Percentiles rank a stretch among this genome's conserved stretches.
Evolutionary conservation across 495 filamentous ascomycete species (phyloP).

Genomic region (Bryoglossum gracile): DNA sequence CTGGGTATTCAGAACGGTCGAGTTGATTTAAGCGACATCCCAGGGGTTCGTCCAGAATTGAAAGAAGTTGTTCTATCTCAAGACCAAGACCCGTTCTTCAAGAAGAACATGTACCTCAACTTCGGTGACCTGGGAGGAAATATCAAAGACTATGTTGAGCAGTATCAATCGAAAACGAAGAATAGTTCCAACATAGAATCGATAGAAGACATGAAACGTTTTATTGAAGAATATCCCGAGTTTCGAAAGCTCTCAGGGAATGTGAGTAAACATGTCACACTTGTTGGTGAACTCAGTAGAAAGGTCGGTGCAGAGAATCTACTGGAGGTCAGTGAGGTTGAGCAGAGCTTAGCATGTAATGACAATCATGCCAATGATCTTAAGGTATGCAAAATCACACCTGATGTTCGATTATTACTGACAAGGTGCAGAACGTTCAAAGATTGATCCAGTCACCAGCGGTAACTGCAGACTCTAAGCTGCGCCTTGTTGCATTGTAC

Average conservation of each 20-base stretch:
- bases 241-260: conserved; percentile 95
- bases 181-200: conserved; percentile 92
- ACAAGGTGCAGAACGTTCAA: conserved; percentile 63
- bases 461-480: conserved; percentile 70
- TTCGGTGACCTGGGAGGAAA: conserved; percentile 96
- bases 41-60: conserved; percentile 82
- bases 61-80: conserved; percentile 94
- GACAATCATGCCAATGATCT: conserved; percentile 87
- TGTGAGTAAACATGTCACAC: conserved; percentile 95
- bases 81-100: conserved; percentile 98
- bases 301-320: conserved; percentile 77
- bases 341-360: conserved; percentile 94
- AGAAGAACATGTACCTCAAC: conserved; percentile 99
- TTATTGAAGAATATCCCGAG: conserved; percentile 97
- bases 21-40: conserved; percentile 79
- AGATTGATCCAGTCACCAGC: conserved; percentile 67
- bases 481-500: conserved; percentile 84
- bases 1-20: conserved; percentile 89
- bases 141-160: conserved; percentile 97
- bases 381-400: conserved; percentile 46
- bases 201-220: conserved; percentile 97
- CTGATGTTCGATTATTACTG: neutral
- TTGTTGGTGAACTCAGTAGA: conserved; percentile 87
- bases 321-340: conserved; percentile 89
- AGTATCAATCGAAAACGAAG: conserved; percentile 92